Evolutionary conservation across 805 yeast species (phyloP).

Genomic region (Kodamaea laetipori): DNA sequence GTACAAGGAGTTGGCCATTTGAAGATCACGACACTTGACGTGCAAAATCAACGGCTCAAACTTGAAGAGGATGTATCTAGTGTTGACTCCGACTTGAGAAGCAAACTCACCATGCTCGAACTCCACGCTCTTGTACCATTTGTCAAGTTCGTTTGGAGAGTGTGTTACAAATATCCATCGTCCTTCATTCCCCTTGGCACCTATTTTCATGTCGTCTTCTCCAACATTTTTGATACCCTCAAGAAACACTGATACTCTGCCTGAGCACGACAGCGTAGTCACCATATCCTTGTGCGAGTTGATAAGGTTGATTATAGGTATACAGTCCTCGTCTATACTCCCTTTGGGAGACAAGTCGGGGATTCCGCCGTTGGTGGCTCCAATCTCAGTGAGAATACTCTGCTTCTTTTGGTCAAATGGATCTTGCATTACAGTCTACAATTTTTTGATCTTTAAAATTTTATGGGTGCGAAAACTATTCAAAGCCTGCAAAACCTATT

Average conservation of each 20-base stretch:
- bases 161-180: constrained; percentile 83
- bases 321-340: constrained; percentile 69
- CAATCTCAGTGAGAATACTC: constrained; percentile 55
- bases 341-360: constrained; percentile 88
- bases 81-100: constrained; percentile 16
- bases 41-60: constrained; percentile 86
- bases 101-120: constrained; percentile 19
- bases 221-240: constrained; percentile 61
- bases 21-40: constrained; percentile 69
- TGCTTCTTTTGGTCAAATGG: constrained; percentile 70
- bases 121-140: constrained; percentile 48
- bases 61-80: constrained; percentile 68
- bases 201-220: constrained; percentile 44
- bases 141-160: constrained; percentile 46
- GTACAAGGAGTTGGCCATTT: constrained; percentile 61
- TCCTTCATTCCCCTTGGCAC: constrained; percentile 87
- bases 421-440: constrained; percentile 36
- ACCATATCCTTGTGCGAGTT: constrained; percentile 68
- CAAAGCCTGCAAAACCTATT: not conserved
- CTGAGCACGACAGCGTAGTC: constrained; percentile 88
- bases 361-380: constrained; percentile 37
- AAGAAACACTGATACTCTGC: constrained; percentile 77
- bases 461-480: not conserved
- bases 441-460: not conserved
- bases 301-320: constrained; percentile 71